phyloP scores from a whole-genome alignment of 108 stramenopile genomes.

The Nitzschia palea region DNA sequence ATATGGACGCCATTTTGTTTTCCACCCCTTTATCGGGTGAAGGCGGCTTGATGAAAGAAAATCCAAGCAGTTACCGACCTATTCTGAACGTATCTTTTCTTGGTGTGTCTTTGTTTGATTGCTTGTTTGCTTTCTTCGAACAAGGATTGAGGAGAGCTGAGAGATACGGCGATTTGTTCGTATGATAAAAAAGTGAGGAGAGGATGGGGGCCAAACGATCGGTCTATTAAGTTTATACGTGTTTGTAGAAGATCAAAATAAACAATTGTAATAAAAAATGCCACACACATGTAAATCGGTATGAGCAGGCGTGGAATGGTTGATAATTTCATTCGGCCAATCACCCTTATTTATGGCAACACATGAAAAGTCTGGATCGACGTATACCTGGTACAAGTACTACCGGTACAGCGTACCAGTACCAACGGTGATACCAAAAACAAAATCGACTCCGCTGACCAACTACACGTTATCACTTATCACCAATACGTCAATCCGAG shows the following conservation, averaged over 20 bases:
- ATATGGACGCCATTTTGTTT: conserved; percentile 24
- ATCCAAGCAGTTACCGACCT: neutral
- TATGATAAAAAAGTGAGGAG: neutral
- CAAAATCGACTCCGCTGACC: neutral
- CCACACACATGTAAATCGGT: neutral
- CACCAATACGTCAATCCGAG: too few relatives aligned
- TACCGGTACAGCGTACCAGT: neutral
- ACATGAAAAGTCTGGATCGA: neutral
- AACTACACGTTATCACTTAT: too few relatives aligned
- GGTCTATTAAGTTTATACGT: neutral
- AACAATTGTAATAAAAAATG: neutral
- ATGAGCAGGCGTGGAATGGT: too few relatives aligned
- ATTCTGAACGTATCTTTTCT: neutral
- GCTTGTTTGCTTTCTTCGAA: neutral
- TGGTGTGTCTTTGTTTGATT: neutral
- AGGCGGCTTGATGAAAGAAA: neutral
- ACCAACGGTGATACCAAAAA: neutral
- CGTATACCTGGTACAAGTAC: neutral
- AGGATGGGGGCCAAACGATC: conserved; percentile 1
- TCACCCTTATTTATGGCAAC: too few relatives aligned
- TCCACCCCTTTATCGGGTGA: neutral
- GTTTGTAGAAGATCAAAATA: neutral
- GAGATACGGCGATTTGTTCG: neutral
- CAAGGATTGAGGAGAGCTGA: neutral
- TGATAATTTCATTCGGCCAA: too few relatives aligned